Evolutionary conservation across 352 stramenopile genomes (phyloP).

Genomic region (Phytophthora macrochlamydospora): DNA sequence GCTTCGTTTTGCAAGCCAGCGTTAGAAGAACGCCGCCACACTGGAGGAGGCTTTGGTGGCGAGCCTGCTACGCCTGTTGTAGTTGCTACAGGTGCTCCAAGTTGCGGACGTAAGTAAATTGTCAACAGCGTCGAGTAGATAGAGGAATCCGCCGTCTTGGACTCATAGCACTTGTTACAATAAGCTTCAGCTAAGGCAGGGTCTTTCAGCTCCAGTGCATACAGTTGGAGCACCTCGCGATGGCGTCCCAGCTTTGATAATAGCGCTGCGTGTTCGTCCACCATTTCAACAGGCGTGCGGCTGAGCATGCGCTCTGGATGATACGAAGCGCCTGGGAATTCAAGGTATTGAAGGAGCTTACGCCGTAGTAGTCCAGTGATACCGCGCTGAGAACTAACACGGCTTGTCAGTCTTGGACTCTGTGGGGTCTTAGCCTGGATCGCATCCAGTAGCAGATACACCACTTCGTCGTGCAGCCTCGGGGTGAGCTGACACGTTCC

Average conservation of each 20-base stretch:
- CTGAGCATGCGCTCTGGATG: constrained; percentile 85
- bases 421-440: constrained; percentile 53
- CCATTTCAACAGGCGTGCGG: constrained; percentile 73
- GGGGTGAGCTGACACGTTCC: constrained; percentile 34
- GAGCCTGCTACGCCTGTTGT: constrained; percentile 16
- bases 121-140: constrained; percentile 84
- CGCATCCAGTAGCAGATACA: constrained; percentile 78
- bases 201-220: constrained; percentile 78
- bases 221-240: constrained; percentile 82
- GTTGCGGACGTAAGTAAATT: constrained; percentile 68
- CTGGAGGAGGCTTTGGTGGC: constrained; percentile 27
- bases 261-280: constrained; percentile 79
- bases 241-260: constrained; percentile 78
- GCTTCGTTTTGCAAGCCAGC: constrained; percentile 51
- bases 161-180: constrained; percentile 83
- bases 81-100: constrained; percentile 17
- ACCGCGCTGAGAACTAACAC: constrained; percentile 60
- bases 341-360: constrained; percentile 74
- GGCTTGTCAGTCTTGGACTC: constrained; percentile 49
- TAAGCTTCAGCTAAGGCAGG: constrained; percentile 74
- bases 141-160: constrained; percentile 72
- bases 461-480: constrained; percentile 79
- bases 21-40: constrained; percentile 21
- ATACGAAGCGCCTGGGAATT: constrained; percentile 54
- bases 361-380: constrained; percentile 60